These are phyloP conservation scores for Citrullus mucosospermus DNA, from an alignment of 306 rosid species.

Conservation along the genomic window DNA sequence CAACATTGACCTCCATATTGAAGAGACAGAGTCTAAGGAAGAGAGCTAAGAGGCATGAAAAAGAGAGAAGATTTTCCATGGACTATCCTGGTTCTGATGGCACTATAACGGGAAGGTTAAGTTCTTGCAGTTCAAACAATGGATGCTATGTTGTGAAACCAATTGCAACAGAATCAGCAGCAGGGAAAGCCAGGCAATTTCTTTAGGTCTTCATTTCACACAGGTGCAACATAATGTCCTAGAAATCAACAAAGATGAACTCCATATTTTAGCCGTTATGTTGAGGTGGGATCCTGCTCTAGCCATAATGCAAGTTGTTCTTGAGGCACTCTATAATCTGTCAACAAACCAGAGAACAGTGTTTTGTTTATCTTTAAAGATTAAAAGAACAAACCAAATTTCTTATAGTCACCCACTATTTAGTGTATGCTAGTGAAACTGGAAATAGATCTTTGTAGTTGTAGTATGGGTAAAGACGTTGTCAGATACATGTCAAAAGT, in stretches of 20 bases:
- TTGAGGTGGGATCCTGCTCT: neutral
- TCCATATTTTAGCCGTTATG: neutral
- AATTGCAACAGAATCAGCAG: conserved; percentile 4
- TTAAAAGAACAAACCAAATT: neutral
- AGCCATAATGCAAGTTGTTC: neutral
- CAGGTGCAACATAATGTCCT: neutral
- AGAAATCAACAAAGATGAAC: neutral
- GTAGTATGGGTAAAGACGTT: neutral
- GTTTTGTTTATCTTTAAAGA: neutral
- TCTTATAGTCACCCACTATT: neutral
- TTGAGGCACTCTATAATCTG: neutral
- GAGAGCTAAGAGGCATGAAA: conserved; percentile 41
- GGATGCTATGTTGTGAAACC: neutral
- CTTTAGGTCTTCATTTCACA: neutral
- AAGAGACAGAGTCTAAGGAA: conserved; percentile 34
- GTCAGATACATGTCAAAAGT: neutral
- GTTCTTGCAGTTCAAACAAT: conserved; percentile 9
- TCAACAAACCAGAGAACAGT: neutral
- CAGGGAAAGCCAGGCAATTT: neutral
- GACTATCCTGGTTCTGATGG: conserved; percentile 5
- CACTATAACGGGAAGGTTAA: conserved; percentile 1
- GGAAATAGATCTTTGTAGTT: neutral
- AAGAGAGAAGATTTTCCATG: conserved; percentile 26
- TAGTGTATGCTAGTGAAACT: neutral
- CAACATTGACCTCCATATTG: conserved; percentile 15